Base-by-base conservation (phyloP, 2,329 filamentous ascomycete genomes). In the Calonectria hongkongensis region DNA sequence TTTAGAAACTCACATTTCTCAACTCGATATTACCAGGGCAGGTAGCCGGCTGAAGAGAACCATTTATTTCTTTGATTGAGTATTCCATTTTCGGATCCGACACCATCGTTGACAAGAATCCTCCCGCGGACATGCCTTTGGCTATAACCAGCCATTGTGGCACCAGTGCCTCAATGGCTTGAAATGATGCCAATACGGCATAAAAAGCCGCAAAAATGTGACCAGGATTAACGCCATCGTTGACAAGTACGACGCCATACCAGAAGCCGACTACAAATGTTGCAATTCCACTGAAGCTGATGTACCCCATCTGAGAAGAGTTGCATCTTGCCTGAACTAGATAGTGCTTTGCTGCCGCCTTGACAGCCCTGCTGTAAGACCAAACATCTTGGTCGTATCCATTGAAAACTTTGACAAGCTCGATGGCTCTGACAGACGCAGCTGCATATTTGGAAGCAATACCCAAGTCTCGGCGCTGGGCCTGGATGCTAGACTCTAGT, bases 191-290 rank as follows among this genome's bases (percentile, higher is more conserved):
- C 43, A 98, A 85, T 2, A 93, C 94, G 5, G 94, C 91, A 86
- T 97, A 98, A 76, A 98, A 98, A 0, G 95, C 94, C 0, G 94
- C 97, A 54, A 98, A 83, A 3, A 98, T 90, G 68, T 93, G 87
- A 0, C 93, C 94, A 0, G 94, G 86, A 13, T 86, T 87, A 15
- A 91, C 85, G 0, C 91, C 91, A 1, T 89, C 84, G 12, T 88
- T 86, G 12, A 97, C 92, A 2, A 98, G 88, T 1, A 90, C 86
- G 33, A 93, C 90, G 0, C 95, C 96, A 78, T 96, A 98, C 91
- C 94, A 98, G 80, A 98, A 98, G 0, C 95, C 96, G 70, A 95
- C 90, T 0, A 97, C 93, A 76, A 98, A 98, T 81, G 98, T 92
- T 2, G 88, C 88, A 4, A 95, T 89, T 36, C 93, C 92, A 86